A percentile compares a stretch with the other conserved stretches of the same genome.
These are phyloP conservation scores for Nicotiana attenuata DNA, from an alignment of 257 asterid genomes.

Conservation along the genomic window DNA sequence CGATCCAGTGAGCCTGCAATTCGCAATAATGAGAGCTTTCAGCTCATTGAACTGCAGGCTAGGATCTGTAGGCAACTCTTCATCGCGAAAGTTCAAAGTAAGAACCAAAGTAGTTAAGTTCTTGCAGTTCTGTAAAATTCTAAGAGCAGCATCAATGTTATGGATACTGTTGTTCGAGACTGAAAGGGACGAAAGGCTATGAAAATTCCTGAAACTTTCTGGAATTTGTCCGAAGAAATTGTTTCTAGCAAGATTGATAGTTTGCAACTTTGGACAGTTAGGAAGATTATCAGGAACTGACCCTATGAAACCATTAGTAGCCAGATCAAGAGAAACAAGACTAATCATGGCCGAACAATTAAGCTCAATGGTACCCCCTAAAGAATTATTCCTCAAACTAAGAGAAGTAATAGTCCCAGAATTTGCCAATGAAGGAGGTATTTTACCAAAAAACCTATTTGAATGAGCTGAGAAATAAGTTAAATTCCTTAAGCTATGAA, in stretches of 20 bases:
- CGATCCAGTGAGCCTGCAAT: conserved; percentile 58
- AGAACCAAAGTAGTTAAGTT: conserved; percentile 63
- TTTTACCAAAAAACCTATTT: conserved; percentile 42
- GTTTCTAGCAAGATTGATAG: conserved; percentile 53
- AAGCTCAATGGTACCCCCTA: conserved; percentile 44
- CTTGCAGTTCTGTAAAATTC: conserved; percentile 52
- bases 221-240: conserved; percentile 60
- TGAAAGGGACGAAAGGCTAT: conserved; percentile 50
- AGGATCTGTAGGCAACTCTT: conserved; percentile 44
- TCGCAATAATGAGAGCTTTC: conserved; percentile 60
- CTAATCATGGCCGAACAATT: conserved; percentile 69
- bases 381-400: conserved; percentile 65
- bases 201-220: conserved; percentile 57
- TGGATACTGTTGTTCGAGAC: conserved; percentile 57
- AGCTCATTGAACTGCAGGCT: conserved; percentile 45
- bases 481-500: conserved; percentile 37
- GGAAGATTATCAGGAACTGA: conserved; percentile 56
- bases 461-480: conserved; percentile 63
- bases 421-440: conserved; percentile 62
- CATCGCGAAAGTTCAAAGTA: conserved; percentile 49
- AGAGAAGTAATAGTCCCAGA: conserved; percentile 40
- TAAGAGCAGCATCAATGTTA: conserved; percentile 49
- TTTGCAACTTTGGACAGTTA: conserved; percentile 38
- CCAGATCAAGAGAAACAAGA: conserved; percentile 69
- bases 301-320: conserved; percentile 54